Evolutionary conservation across 257 asterid species (phyloP), one percentile per base, ranked within the genome.

Genomic region (Leonotis leonurus): DNA sequence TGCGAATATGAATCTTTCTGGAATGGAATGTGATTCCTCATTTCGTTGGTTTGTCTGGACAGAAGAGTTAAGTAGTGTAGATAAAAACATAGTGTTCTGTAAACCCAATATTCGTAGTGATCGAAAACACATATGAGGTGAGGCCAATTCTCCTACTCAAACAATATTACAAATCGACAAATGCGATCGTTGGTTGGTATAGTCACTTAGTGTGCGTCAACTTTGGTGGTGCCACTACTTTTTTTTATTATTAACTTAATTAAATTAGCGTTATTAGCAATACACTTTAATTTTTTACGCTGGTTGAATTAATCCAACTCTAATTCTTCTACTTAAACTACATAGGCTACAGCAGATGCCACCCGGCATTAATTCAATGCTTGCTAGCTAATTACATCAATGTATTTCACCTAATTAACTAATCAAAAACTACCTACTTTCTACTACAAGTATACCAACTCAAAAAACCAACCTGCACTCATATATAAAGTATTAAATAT

Each of bases 281-380:
- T n/a, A n/a, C n/a, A n/a, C n/a, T n/a, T 20, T 26, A 41, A 26
- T 40, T 1, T 8, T 60, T 25, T 43, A 26, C 8, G 22, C 43
- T 24, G 14, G 8, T 41, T 43, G 17, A 14, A 45, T 25, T 21
- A 12, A 8, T 33, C 6, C 39, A 22, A 22, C 2, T 44, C 2
- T n/a, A 37, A 9, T 1, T 35, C n/a, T 22, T 14, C 14, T 9
- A 25, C 6, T 18, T 24, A 2, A 20, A 12, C n/a, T 13, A 60
- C 68, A 53, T 60, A 20, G 63, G 64, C 29, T 40, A 24, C 41
- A 54, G 10, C 64, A 61, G 17, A 53, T 61, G 33, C 44, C 32
- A 43, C 20, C 44, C 27, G 55, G 51, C 74, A 21, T 8, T 26
- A n/a, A n/a, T n/a, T n/a, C n/a, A n/a, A n/a, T n/a, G n/a, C n/a